Conservation (phyloP, 768 basidiomycete species). For the Boletus pseudo-olivaceus region DNA sequence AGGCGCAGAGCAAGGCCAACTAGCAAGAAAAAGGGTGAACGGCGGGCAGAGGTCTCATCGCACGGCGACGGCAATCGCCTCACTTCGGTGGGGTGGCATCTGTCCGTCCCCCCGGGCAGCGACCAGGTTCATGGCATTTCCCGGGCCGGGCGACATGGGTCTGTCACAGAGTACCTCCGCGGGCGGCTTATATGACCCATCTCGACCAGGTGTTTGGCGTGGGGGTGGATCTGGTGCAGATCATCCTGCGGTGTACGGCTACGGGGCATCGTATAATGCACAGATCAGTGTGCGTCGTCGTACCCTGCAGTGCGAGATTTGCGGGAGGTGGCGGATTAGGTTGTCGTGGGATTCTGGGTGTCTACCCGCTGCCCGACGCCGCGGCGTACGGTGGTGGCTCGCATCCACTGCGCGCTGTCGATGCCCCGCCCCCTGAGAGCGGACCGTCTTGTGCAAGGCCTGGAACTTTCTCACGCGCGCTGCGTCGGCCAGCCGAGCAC, state of each 20-base stretch:
- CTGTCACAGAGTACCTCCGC: constrained; percentile 6
- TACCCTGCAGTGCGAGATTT: constrained; percentile 14
- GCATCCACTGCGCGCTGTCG: neutral
- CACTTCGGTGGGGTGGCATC: neutral
- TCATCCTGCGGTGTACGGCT: constrained; percentile 4
- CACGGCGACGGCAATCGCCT: constrained; percentile 6
- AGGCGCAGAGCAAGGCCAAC: constrained; percentile 13
- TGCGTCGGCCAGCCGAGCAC: too few species aligned
- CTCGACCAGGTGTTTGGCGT: constrained; percentile 15
- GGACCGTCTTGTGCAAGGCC: constrained; percentile 3
- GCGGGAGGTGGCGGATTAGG: neutral
- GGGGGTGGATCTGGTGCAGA: constrained; percentile 15
- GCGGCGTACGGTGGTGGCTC: neutral
- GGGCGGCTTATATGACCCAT: constrained; percentile 16
- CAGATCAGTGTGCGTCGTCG: neutral
- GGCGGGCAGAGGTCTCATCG: constrained; percentile 15
- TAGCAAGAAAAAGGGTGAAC: constrained; percentile 29
- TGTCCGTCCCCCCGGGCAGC: constrained; percentile 1
- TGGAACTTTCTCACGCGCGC: too few species aligned
- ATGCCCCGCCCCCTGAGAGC: neutral
- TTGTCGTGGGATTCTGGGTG: neutral
- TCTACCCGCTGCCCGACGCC: neutral
- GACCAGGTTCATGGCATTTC: constrained; percentile 17
- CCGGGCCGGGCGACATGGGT: constrained; percentile 19
- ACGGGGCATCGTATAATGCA: neutral